These are phyloP conservation scores for Ceratocystis cubensis DNA, from an alignment of 2,329 filamentous ascomycete species.

Conservation along the genomic window DNA sequence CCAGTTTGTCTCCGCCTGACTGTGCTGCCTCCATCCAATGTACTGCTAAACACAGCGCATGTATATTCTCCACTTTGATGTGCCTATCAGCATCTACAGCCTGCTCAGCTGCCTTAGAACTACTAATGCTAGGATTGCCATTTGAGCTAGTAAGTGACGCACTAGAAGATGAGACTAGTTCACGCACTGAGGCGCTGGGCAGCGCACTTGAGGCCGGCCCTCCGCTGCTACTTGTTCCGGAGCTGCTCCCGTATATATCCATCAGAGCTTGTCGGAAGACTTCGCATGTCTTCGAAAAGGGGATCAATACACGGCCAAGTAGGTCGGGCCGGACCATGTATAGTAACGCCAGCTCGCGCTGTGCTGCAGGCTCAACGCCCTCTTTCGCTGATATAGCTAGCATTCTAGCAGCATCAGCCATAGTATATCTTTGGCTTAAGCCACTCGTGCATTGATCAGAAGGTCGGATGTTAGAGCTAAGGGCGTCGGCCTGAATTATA, in stretches of 20 bases:
- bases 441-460: slow-evolving; percentile 24
- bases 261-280: slow-evolving; percentile 85
- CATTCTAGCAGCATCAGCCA: slow-evolving; percentile 75
- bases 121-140: neutral
- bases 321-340: slow-evolving; percentile 87
- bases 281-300: slow-evolving; percentile 70
- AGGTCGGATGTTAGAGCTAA: slow-evolving; percentile 25
- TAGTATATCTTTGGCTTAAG: slow-evolving; percentile 46
- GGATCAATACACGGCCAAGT: slow-evolving; percentile 65
- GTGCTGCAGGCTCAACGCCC: slow-evolving; percentile 65
- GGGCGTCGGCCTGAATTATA: slow-evolving; percentile 42
- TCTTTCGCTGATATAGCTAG: slow-evolving; percentile 90
- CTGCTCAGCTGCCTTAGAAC: neutral
- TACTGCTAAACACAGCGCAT: slow-evolving; percentile 83
- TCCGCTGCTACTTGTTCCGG: slow-evolving; percentile 1
- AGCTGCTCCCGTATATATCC: slow-evolving; percentile 45
- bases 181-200: neutral
- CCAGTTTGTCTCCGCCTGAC: slow-evolving; percentile 73
- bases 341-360: slow-evolving; percentile 84
- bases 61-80: slow-evolving; percentile 45
- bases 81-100: neutral
- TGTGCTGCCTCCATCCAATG: slow-evolving; percentile 95
- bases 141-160: neutral
- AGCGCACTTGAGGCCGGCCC: slow-evolving; percentile 2
- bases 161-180: neutral